Conservation (phyloP, 345 rosid genomes). For the Trapa bicornis region DNA sequence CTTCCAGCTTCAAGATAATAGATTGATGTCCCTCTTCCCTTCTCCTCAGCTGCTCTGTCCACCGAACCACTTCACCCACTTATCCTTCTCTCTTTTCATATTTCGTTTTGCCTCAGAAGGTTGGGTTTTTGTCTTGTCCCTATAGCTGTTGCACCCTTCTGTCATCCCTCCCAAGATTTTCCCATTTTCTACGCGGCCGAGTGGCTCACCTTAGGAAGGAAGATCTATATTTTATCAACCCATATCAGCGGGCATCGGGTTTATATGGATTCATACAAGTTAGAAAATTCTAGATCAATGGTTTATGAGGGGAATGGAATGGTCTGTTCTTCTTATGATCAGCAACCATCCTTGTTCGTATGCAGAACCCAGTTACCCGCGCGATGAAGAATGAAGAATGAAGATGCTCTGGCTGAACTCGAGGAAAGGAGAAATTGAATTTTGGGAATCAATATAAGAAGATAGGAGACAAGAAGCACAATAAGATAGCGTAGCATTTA, state of each 20-base stretch:
- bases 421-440: not conserved
- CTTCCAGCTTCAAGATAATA: conserved; percentile 35
- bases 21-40: not conserved
- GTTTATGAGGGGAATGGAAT: no score
- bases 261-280: no score
- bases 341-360: no score
- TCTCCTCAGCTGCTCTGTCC: conserved; percentile 3
- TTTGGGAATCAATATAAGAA: not conserved
- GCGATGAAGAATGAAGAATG: no score
- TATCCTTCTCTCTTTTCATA: not conserved
- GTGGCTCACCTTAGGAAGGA: not conserved
- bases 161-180: conserved; percentile 13
- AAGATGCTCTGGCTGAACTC: not conserved
- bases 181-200: conserved; percentile 9
- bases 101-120: conserved; percentile 6
- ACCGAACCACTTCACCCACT: conserved; percentile 44
- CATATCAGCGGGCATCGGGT: no score
- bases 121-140: conserved; percentile 27
- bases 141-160: conserved; percentile 11
- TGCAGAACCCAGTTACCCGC: no score
- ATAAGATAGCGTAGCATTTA: not conserved
- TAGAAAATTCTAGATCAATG: no score
- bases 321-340: no score
- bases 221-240: no score
- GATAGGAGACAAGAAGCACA: not conserved